Base-by-base conservation (phyloP, 805 yeast genomes). In the Sugiyamaella smithiae region DNA sequence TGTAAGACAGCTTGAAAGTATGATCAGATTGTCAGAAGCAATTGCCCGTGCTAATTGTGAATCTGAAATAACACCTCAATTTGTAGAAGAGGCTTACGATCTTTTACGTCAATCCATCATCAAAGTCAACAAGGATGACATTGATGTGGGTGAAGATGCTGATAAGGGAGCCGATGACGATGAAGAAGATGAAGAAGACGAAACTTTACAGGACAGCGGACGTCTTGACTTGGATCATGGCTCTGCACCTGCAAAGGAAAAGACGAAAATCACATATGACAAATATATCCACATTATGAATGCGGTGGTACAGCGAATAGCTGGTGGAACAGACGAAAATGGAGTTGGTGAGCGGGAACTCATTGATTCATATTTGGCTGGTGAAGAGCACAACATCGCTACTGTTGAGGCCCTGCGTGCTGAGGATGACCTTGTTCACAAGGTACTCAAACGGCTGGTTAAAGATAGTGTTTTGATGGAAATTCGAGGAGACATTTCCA, bases 11-110 rank as follows among this genome's bases (percentile, higher is more conserved):
- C 76, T 93, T 61, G 99, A 91, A 69, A 84, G 93, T 46, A 80
- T 90, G 89, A 84, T 93, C 57, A 79, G 99, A 63, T 75, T 93
- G 51, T 82, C 93, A 2, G 99, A 93, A 66, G 98, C 97, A 1
- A 90, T 93, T 67, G 98, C 99, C 1, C 77, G 96, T 57, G 97
- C 98, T 23, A 93, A 91, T 67, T 90, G 98, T 68, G 86, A 90
- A 16, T 93, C 87, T 55, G 89, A 82, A 54, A 84, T 89, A 46
- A 81, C 91, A 0, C 87, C 91, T 5, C 75, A 76, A 29, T 87
- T 88, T 65, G 98, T 91, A 40, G 85, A 90, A 2, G 98, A 93
- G 64, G 99, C 99, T 0, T 89, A 85, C 65, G 91, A 85, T 60
- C 71, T 93, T 54, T 73, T 93, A 59, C 81, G 93, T 64, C 95